Base-by-base conservation (phyloP, 257 asterid genomes). In the Osmanthus fragrans region DNA sequence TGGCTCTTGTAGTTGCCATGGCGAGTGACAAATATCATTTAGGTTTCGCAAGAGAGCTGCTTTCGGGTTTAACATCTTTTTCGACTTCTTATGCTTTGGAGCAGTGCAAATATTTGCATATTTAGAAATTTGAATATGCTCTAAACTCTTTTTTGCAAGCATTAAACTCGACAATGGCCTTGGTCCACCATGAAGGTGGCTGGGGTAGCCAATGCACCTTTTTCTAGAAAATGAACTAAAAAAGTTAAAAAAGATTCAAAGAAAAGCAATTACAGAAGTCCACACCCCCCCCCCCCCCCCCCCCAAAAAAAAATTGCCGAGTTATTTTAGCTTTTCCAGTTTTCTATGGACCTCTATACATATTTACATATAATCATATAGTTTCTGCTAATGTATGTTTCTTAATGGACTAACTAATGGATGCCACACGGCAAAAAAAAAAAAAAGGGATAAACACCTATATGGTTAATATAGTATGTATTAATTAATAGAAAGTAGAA, bases 1-100 rank as follows among this genome's bases (percentile, higher is more conserved):
- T 94, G 85, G 89, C 88, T 80, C 85, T 95, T 54, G 91, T 91
- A 83, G 93, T 93, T 81, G 92, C 97, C 72, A 95, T 95, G 98
- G 98, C 97, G 3, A 91, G 77, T 37, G 99, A 95, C 88, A 95
- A 95, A 89, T 96, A 93, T 78, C 98, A 93, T 85, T 42, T 87
- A 21, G 94, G 93, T 56, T 93, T 93, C 75, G 97, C 99, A 37
- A 81, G 84, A 76, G 96, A 76, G 75, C 79, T 93, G 33, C 88
- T 95, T 68, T 84, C 94, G 88, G 96, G 98, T 94, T 77, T 73
- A 80, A 70, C 77, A 73, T 84, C 67, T 66, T 39, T 80, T 76
- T 74, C 39, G 49, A 27, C 66, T 36, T 69, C 49, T 65, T 76
- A 75, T 45, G 56, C 74, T 70, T 76, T 73, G 39, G 70, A 29